Evolutionary conservation across 2,329 filamentous ascomycete species (phyloP).

Genomic region (Sarocladium brachiariae): DNA sequence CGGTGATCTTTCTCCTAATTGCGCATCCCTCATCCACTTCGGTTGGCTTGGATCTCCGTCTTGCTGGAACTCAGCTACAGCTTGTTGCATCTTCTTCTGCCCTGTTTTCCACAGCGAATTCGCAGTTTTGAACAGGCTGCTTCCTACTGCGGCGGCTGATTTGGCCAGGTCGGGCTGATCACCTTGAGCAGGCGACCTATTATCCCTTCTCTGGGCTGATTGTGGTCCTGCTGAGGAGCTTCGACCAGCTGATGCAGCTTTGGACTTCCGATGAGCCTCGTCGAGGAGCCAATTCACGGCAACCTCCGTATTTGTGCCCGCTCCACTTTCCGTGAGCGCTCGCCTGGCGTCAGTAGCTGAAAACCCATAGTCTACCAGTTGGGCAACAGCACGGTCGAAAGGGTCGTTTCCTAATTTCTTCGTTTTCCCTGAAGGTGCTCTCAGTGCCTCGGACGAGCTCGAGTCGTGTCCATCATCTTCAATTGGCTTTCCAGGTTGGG

Average conservation of each 20-base stretch:
- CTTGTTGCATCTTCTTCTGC: slow-evolving; percentile 87
- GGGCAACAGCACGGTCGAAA: slow-evolving; percentile 74
- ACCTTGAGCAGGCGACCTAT: slow-evolving; percentile 40
- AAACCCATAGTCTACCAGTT: slow-evolving; percentile 94
- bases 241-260: slow-evolving; percentile 57
- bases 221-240: slow-evolving; percentile 36
- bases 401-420: slow-evolving; percentile 25
- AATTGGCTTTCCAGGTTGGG: slow-evolving; percentile 50
- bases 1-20: slow-evolving; percentile 26
- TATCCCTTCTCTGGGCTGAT: slow-evolving; percentile 34
- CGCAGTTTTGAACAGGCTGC: slow-evolving; percentile 82
- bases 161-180: slow-evolving; percentile 62
- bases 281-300: slow-evolving; percentile 87
- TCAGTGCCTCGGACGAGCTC: slow-evolving; percentile 35
- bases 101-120: slow-evolving; percentile 93
- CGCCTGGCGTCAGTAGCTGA: slow-evolving; percentile 73
- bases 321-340: slow-evolving; percentile 73
- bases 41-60: slow-evolving; percentile 69
- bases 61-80: slow-evolving; percentile 76
- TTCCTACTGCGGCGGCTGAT: slow-evolving; percentile 75
- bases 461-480: slow-evolving; percentile 38
- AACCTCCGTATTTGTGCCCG: slow-evolving; percentile 72
- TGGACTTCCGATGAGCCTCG: slow-evolving; percentile 79
- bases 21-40: slow-evolving; percentile 86
- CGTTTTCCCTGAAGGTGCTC: slow-evolving; percentile 14